phyloP scores from a whole-genome alignment of 352 stramenopile species.

The Phytopythium montanum region DNA sequence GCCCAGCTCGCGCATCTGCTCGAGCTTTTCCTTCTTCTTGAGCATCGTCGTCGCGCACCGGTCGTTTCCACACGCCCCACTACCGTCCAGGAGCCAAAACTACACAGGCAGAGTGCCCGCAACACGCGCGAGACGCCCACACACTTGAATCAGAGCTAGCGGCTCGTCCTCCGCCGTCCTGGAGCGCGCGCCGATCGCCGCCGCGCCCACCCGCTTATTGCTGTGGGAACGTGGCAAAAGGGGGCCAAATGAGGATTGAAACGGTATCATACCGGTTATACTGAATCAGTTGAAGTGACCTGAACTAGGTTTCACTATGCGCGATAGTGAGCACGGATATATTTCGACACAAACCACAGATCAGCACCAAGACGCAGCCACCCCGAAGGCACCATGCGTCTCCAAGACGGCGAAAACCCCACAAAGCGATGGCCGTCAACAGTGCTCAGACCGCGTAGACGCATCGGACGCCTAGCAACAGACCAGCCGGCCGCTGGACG shows the following conservation, averaged over 20 bases:
- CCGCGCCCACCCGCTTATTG: not conserved
- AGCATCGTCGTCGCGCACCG: constrained; percentile 30
- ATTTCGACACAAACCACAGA: no score
- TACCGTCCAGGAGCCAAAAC: not conserved
- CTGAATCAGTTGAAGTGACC: not conserved
- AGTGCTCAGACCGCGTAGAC: no score
- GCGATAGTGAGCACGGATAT: no score
- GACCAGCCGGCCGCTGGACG: no score
- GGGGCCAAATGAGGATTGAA: not conserved
- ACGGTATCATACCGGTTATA: not conserved
- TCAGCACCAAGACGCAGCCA: no score
- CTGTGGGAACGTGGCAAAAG: not conserved
- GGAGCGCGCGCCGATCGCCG: not conserved
- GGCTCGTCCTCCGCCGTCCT: not conserved
- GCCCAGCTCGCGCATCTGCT: constrained; percentile 86
- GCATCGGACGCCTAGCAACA: no score
- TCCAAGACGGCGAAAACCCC: no score
- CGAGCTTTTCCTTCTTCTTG: constrained; percentile 86
- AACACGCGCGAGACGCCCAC: not conserved
- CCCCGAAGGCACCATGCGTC: no score
- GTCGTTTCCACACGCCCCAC: not conserved
- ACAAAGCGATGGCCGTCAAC: no score
- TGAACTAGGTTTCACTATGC: not conserved
- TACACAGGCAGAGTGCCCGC: not conserved
- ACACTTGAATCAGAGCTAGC: no score